A percentile compares a stretch with the other conserved stretches of the same genome.
phyloP scores from a whole-genome alignment of 2,329 filamentous ascomycete species.

The Zalaria sp. region DNA sequence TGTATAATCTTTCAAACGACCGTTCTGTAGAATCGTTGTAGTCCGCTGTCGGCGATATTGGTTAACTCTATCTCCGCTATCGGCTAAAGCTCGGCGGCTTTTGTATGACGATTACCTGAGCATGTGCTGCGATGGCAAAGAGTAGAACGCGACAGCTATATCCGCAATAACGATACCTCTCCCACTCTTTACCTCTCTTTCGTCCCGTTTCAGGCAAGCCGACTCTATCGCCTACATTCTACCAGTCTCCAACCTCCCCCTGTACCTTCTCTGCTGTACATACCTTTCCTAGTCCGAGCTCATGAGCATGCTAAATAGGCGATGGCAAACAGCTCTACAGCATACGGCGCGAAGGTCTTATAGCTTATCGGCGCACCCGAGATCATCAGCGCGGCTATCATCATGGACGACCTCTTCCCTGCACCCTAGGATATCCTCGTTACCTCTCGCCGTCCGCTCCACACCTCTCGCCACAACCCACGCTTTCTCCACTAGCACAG shows the following conservation, averaged over 20 bases:
- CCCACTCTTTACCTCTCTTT: too few species aligned
- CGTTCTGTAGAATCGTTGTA: too few species aligned
- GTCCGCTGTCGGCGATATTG: too few species aligned
- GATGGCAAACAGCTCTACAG: constrained; percentile 44
- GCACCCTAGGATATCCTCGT: constrained; percentile 6
- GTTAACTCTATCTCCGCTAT: too few species aligned
- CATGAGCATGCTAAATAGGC: constrained; percentile 29
- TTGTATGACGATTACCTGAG: too few species aligned
- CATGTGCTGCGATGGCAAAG: too few species aligned
- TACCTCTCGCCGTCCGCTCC: constrained; percentile 10
- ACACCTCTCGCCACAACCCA: constrained; percentile 13
- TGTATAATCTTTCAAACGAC: too few species aligned
- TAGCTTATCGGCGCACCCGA: constrained; percentile 12
- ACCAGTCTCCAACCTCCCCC: background rate
- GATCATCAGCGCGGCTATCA: constrained; percentile 12
- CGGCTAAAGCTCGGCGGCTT: too few species aligned
- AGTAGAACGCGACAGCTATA: too few species aligned
- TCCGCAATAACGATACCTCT: too few species aligned
- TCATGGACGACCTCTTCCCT: constrained; percentile 5
- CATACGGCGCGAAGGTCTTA: constrained; percentile 15
- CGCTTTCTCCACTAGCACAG: constrained; percentile 25
- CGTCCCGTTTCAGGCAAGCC: too few species aligned
- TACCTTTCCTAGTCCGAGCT: background rate
- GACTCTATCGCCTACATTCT: too few species aligned
- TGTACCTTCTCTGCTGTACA: background rate